Evolutionary conservation across 768 basidiomycete genomes (phyloP).

Genomic region (Leccinum longicurvipes): DNA sequence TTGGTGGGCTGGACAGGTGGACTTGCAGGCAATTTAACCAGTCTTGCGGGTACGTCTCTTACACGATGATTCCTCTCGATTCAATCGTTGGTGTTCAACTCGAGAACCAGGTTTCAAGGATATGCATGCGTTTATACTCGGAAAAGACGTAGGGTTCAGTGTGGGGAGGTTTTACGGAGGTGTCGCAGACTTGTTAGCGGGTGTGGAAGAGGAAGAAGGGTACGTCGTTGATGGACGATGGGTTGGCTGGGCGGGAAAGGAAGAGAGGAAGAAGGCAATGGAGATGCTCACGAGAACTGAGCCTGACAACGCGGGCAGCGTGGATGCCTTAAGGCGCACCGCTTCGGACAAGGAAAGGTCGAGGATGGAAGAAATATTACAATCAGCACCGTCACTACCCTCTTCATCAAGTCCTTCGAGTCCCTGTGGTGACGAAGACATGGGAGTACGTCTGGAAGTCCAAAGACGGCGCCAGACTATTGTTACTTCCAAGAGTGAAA

Average conservation of each 20-base stretch:
- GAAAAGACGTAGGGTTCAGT: slow-evolving; percentile 86
- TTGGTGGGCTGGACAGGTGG: slow-evolving; percentile 83
- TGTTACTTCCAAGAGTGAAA: not conserved
- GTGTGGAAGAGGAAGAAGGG: slow-evolving; percentile 64
- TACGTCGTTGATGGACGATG: slow-evolving; percentile 22
- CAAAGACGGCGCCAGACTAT: not conserved
- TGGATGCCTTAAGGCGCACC: slow-evolving; percentile 8
- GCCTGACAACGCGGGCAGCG: not conserved
- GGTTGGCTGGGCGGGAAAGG: slow-evolving; percentile 17
- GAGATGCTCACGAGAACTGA: not conserved
- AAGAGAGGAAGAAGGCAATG: slow-evolving; percentile 10
- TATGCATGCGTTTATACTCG: slow-evolving; percentile 86
- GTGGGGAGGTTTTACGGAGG: slow-evolving; percentile 90
- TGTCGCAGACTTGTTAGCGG: slow-evolving; percentile 73
- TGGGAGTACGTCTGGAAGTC: not conserved
- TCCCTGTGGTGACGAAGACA: slow-evolving; percentile 1
- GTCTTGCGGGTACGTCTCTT: slow-evolving; percentile 16
- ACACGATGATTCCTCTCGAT: not conserved
- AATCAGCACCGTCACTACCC: slow-evolving; percentile 5
- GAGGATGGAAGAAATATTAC: slow-evolving; percentile 26
- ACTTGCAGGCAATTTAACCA: slow-evolving; percentile 25
- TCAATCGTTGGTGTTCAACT: not conserved
- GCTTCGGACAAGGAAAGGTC: slow-evolving; percentile 25
- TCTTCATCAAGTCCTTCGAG: slow-evolving; percentile 3
- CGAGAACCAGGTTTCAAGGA: slow-evolving; percentile 50